These are phyloP conservation scores for Yarrowia sp. DNA, from an alignment of 805 yeast species.

Conservation along the genomic window DNA sequence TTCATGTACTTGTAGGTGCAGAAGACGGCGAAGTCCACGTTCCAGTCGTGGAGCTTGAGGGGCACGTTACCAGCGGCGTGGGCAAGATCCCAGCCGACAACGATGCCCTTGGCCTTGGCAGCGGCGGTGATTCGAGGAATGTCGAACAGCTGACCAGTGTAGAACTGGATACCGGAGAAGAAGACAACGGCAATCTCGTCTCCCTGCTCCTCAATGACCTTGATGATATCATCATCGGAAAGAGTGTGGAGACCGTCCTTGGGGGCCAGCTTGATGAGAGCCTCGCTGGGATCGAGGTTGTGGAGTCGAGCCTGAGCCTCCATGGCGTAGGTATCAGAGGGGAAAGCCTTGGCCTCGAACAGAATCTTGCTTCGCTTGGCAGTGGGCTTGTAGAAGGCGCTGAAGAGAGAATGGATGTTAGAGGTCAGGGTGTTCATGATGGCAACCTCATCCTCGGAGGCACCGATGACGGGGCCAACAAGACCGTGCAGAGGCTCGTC, in stretches of 20 bases:
- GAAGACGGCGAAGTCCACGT: conserved; percentile 93
- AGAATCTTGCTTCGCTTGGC: conserved; percentile 69
- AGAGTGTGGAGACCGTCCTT: conserved; percentile 63
- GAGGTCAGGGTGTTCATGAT: conserved; percentile 86
- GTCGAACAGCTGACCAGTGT: conserved; percentile 87
- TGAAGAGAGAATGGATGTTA: conserved; percentile 75
- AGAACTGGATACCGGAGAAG: conserved; percentile 89
- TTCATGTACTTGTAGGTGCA: conserved; percentile 92
- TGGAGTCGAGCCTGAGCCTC: conserved; percentile 71
- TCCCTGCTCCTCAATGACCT: conserved; percentile 60
- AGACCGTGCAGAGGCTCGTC: conserved; percentile 77
- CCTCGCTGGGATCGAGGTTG: conserved; percentile 60
- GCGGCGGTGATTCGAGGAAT: conserved; percentile 70
- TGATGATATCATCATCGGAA: conserved; percentile 67
- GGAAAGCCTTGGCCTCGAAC: conserved; percentile 88
- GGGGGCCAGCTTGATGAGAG: conserved; percentile 70
- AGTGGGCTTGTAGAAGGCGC: conserved; percentile 75
- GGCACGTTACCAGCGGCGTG: conserved; percentile 92
- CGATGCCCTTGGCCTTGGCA: conserved; percentile 60
- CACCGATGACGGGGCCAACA: conserved; percentile 80
- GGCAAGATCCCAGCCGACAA: conserved; percentile 93
- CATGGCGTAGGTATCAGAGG: conserved; percentile 89
- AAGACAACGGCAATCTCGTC: conserved; percentile 75
- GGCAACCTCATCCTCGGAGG: conserved; percentile 76
- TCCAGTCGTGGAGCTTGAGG: conserved; percentile 81